Evolutionary conservation across 139 green algal genomes (phyloP), one percentile per base, ranked within the genome.

Genomic region (Prasinococcaceae sp.): DNA sequence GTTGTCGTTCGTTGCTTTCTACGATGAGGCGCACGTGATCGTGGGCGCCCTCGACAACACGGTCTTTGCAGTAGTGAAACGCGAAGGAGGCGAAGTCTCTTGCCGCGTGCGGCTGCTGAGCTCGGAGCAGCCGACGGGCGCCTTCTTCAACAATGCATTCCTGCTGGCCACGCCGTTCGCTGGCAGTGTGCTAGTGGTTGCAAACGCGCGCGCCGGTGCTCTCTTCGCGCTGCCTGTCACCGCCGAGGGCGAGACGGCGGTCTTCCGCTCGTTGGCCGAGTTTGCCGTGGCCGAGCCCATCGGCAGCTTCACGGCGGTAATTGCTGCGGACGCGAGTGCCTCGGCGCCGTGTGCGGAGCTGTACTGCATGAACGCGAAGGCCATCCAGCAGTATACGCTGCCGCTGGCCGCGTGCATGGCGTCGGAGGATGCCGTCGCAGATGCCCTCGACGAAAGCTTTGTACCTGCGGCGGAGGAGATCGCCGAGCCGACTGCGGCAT

Each of bases 311-410:
- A 67, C 65, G 0, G 68, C 76, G 1, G 44, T 55, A n/a, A 45
- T 52, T 0, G 60, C 51, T 36, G 51, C 67, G 8, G 59, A 65
- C 37, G 57, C 44, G 22, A 35, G 24, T 2, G 23, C 29, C 3
- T 46, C 36, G 16, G 33, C 38, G 43, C 45, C 40, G 55, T 58
- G 33, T 24, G 67, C 71, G 36, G 60, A 63, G 41, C 50, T 92
- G 26, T 75, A 65, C 48, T 76, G 57, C 33, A 61, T 90, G 33
- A 84, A 95, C 68, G 76, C 79, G 5, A 67, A 84, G 16, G 79
- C 67, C 0, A 76, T 94, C 0, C 86, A 94, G 71, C 77, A 85
- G 62, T 95, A 94, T 63, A 65, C 50, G 6, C 61, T 94, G 8
- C 65, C 76, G 26, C 55, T 70, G 0, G 53, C 47, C 10, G 30